These are phyloP conservation scores for Ormosia emarginata DNA, from an alignment of 306 rosid genomes.

Conservation along the genomic window DNA sequence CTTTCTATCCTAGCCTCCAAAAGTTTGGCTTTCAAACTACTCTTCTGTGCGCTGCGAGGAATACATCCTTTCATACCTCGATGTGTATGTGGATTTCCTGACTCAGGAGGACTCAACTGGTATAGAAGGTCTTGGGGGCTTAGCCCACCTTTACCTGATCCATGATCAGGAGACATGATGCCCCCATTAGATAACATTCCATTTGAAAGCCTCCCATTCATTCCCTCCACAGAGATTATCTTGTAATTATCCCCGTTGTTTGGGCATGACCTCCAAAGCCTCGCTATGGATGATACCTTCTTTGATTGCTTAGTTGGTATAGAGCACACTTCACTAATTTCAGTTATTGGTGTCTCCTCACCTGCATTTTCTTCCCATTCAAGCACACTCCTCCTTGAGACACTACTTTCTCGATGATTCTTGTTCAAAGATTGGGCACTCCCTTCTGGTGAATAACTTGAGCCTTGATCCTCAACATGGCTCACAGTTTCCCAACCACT, in stretches of 20 bases:
- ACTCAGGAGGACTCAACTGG: constrained; percentile 71
- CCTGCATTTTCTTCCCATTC: constrained; percentile 77
- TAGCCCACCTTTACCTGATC: constrained; percentile 53
- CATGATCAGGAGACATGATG: constrained; percentile 59
- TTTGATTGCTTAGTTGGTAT: constrained; percentile 63
- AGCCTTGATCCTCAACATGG: constrained; percentile 84
- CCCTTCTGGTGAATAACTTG: constrained; percentile 79
- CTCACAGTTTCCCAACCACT: constrained; percentile 99
- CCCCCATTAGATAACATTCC: constrained; percentile 62
- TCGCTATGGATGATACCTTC: constrained; percentile 71
- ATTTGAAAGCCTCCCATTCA: constrained; percentile 67
- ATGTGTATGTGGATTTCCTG: constrained; percentile 45
- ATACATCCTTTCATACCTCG: constrained; percentile 83
- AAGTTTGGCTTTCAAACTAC: constrained; percentile 84
- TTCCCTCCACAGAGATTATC: constrained; percentile 67
- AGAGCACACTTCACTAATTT: constrained; percentile 69
- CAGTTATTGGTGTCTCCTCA: constrained; percentile 63
- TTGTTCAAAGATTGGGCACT: constrained; percentile 58
- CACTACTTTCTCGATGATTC: constrained; percentile 51
- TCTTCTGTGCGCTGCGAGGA: constrained; percentile 62
- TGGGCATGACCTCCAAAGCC: constrained; percentile 72
- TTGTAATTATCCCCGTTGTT: constrained; percentile 66
- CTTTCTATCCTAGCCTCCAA: constrained; percentile 89
- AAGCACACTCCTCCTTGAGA: constrained; percentile 52
- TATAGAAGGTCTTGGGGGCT: constrained; percentile 66